phyloP scores from a whole-genome alignment of 805 yeast genomes.

The Monosporozyma solicola region DNA sequence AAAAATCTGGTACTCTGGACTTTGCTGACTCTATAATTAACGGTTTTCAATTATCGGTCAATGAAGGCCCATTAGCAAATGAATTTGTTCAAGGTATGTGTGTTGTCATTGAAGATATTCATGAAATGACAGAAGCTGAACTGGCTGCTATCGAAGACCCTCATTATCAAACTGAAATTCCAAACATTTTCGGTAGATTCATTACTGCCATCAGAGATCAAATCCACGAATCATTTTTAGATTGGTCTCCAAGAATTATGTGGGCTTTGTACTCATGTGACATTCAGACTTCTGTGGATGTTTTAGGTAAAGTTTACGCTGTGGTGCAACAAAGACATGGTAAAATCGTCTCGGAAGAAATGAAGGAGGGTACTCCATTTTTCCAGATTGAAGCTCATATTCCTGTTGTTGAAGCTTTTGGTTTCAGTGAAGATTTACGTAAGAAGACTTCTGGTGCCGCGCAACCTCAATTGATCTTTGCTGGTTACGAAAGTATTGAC shows the following conservation, averaged over 20 bases:
- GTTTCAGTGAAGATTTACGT: conserved; percentile 89
- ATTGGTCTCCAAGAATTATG: conserved; percentile 83
- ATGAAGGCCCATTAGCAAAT: conserved; percentile 79
- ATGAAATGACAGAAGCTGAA: conserved; percentile 25
- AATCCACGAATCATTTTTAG: conserved; percentile 60
- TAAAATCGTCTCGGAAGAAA: conserved; percentile 75
- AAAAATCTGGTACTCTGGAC: conserved; percentile 21
- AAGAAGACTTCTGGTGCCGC: conserved; percentile 96
- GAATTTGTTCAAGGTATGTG: conserved; percentile 84
- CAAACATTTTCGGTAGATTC: conserved; percentile 59
- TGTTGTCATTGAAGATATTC: conserved; percentile 39
- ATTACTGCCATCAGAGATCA: conserved; percentile 65
- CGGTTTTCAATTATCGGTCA: conserved; percentile 77
- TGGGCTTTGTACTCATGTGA: conserved; percentile 92
- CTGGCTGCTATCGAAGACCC: conserved; percentile 15
- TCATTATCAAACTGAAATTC: conserved; percentile 25
- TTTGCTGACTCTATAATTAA: conserved; percentile 59
- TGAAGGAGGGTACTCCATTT: conserved; percentile 97
- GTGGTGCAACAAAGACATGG: conserved; percentile 90
- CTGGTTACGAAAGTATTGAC: conserved; percentile 79
- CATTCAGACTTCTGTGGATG: conserved; percentile 91
- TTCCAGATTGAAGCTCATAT: conserved; percentile 76
- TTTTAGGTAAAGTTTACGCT: conserved; percentile 88
- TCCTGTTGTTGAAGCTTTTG: conserved; percentile 95
- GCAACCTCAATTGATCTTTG: conserved; percentile 85